Evolutionary conservation across 257 asterid species (phyloP), one percentile per base, ranked within the genome.

Genomic region (Asclepias syriaca): DNA sequence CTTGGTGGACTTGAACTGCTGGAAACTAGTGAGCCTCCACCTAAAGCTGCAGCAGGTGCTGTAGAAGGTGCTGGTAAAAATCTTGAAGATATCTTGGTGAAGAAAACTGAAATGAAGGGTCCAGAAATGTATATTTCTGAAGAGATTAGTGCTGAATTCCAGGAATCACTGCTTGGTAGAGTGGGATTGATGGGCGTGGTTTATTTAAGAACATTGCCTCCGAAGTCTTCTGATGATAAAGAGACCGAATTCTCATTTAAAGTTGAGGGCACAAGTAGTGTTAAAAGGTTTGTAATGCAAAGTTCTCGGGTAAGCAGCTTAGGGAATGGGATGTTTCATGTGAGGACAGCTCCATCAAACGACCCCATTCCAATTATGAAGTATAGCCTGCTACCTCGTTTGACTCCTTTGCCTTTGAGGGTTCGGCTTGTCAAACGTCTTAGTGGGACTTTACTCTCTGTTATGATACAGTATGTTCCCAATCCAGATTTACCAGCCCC

Each of bases 1-100:
- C 97, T 94, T 51, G 97, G 97, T 80, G 99, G 99, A 68, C 93
- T 94, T 81, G 99, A 94, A 65, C 84, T 94, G 46, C 75, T 94
- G 74, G 89, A 69, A 58, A 87, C 97, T 12, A 89, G 93, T 43
- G 97, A 88, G 69, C 95, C 96, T 2, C 97, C 97, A 1, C 60
- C 32, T 22, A 82, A 79, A 77, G 24, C 71, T 74, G 69, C 77
- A 37, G 79, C 86, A 73, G 83, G 79, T 32, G 86, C 84, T 69
- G 86, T 55, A 66, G 86, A 83, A 80, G 90, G 78, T 54, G 85
- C 75, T 51, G 96, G 87, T 65, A 91, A 88, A 60, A 88, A 81
- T 76, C 87, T 91, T 43, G 99, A 89, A 81, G 97, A 94, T 85
- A 53, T 91, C 24, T 77, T 91, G 86, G 96, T 91, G 67, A 87